Evolutionary conservation across 2,329 filamentous ascomycete genomes (phyloP), one percentile per base, ranked within the genome.

Genomic region (Arthroderma sp.): DNA sequence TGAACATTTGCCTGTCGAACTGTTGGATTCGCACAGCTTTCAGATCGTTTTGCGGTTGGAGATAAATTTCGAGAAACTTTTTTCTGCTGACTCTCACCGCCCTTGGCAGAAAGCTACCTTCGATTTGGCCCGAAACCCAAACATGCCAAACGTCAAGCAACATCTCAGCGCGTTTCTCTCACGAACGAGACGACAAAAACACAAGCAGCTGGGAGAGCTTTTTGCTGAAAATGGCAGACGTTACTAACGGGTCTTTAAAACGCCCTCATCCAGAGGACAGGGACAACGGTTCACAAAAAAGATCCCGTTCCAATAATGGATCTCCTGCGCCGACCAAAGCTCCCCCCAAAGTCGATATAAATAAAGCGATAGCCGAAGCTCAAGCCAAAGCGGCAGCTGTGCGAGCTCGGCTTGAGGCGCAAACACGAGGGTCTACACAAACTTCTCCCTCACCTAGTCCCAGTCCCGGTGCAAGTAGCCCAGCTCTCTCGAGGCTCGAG

Each of bases 401-500:
- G 29, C 68, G 68, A 52, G 68, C 68, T 34, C 62, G 66, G 40
- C 55, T 71, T 41, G 64, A 68, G 50, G 63, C 58, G 42, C 58
- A 58, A 40, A 60, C 54, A 53, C 58, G 61, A 50, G 55, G 51
- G 47, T 47, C 53, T 31, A 41, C 48, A 46, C 50, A 38, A 31
- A 49, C 36, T 32, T 53, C 54, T 37, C 55, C 60, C 46, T 56
- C 54, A 73, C 53, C 62, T 29, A 59, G 58, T 42, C 58, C 61
- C 38, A 55, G 63, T 30, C 49, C 64, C n/a, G 46, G 57, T 29
- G 42, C 50, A 40, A 42, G 60, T 29, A 54, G 56, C 38, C 50
- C 65, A 22, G 75, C 57, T 72, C 75, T 51, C 72, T 80, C 58
- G 72, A 86, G 63, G 72, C 77, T 89, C 52, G 86, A 85, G 40